phyloP scores from a whole-genome alignment of 2,329 filamentous ascomycete genomes.

The Talaromyces verruculosus region DNA sequence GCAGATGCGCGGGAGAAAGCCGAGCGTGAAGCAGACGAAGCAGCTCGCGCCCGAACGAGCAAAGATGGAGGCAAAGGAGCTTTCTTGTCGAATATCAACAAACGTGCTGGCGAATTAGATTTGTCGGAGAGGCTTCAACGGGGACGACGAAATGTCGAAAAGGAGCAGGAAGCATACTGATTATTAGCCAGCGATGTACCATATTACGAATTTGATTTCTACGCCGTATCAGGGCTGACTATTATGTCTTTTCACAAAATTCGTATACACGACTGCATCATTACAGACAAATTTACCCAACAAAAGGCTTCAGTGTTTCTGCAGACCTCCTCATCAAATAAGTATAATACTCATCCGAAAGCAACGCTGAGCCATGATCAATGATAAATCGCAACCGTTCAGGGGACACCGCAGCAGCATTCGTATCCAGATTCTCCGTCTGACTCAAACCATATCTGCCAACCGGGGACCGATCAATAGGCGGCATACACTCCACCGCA shows the following conservation, averaged over 20 bases:
- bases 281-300: not conserved
- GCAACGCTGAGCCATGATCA: conserved; percentile 15
- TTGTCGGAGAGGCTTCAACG: conserved; percentile 45
- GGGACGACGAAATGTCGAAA: conserved; percentile 36
- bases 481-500: conserved; percentile 17
- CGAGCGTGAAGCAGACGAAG: conserved; percentile 66
- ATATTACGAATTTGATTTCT: not conserved
- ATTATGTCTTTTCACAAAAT: not conserved
- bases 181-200: not conserved
- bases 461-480: conserved; percentile 16
- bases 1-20: conserved; percentile 64
- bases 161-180: conserved; percentile 41
- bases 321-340: conserved; percentile 17
- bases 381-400: conserved; percentile 15
- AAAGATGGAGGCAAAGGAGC: conserved; percentile 64
- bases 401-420: conserved; percentile 2
- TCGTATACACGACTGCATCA: not conserved
- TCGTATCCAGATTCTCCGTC: not conserved
- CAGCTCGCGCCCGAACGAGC: conserved; percentile 57
- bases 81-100: conserved; percentile 65
- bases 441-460: conserved; percentile 3
- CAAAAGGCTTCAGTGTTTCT: conserved; percentile 14
- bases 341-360: conserved; percentile 19
- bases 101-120: conserved; percentile 50
- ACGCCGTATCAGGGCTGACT: not conserved